These are phyloP conservation scores for Nidularia sp. DNA, from an alignment of 768 basidiomycete genomes.

Conservation along the genomic window DNA sequence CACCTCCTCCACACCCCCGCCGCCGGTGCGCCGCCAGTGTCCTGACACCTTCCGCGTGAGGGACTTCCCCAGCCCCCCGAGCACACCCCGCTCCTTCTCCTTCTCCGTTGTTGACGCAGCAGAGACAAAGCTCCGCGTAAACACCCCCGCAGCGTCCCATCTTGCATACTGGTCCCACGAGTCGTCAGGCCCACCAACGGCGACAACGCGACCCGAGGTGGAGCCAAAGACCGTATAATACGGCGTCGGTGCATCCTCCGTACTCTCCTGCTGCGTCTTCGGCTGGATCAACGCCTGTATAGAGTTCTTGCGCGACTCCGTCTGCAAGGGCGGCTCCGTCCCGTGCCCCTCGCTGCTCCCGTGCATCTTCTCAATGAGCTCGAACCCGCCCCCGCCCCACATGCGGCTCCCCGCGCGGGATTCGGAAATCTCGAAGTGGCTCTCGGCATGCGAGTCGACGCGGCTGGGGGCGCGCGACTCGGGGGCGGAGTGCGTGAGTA, in stretches of 20 bases:
- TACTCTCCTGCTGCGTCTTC: background rate
- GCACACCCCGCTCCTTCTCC: constrained; percentile 4
- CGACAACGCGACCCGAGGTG: constrained; percentile 37
- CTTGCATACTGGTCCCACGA: constrained; percentile 16
- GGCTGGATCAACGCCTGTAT: constrained; percentile 9
- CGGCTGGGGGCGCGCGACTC: background rate
- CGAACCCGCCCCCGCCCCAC: background rate
- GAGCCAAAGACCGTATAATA: constrained; percentile 57
- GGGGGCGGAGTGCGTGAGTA: background rate
- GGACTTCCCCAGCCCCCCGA: constrained; percentile 13
- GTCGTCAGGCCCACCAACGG: constrained; percentile 39
- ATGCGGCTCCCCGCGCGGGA: background rate
- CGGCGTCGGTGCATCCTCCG: constrained; percentile 24
- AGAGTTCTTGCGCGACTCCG: constrained; percentile 18
- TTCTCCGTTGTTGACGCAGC: constrained; percentile 2
- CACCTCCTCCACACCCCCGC: constrained; percentile 4
- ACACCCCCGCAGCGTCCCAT: constrained; percentile 1
- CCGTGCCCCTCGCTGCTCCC: background rate
- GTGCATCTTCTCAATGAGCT: background rate
- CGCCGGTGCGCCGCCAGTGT: constrained; percentile 20
- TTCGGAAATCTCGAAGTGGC: background rate
- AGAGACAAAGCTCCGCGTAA: background rate
- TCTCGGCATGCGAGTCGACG: background rate
- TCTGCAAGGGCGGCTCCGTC: background rate
- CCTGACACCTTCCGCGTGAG: constrained; percentile 32